Evolutionary conservation across 139 green algal genomes (phyloP).

Genomic region (Nannochloris sp.): DNA sequence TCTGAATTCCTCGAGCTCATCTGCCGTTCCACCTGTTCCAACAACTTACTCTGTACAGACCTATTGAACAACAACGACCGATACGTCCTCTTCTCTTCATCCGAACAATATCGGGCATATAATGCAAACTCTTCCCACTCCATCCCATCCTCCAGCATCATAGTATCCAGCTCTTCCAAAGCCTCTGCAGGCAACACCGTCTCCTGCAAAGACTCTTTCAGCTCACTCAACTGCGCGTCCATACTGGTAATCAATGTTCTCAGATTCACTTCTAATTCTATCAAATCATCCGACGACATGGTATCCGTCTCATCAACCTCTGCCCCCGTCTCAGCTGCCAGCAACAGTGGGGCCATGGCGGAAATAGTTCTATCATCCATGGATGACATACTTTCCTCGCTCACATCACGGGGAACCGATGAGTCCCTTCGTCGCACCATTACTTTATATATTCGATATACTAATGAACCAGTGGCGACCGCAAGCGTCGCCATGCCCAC

Average conservation of each 20-base stretch:
- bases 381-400: not conserved
- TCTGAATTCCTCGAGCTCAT: constrained; percentile 6
- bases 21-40: constrained; percentile 17
- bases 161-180: not conserved
- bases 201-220: constrained; percentile 7
- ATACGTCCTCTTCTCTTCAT: constrained; percentile 10
- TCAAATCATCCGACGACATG: constrained; percentile 15
- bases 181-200: constrained; percentile 10
- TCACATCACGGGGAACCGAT: not conserved
- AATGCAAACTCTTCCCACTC: constrained; percentile 10
- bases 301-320: constrained; percentile 9
- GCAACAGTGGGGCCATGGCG: constrained; percentile 8
- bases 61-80: constrained; percentile 25
- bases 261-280: constrained; percentile 8
- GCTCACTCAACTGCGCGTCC: constrained; percentile 18
- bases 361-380: constrained; percentile 1
- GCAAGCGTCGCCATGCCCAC: not conserved
- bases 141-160: not conserved
- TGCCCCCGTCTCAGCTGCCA: constrained; percentile 16
- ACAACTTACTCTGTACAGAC: constrained; percentile 13
- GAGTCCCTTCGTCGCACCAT: not conserved
- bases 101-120: not conserved
- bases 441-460: not conserved
- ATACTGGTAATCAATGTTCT: constrained; percentile 21
- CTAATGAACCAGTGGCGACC: not conserved